Evolutionary conservation across 768 basidiomycete genomes (phyloP).

Genomic region (Rhizopogon sp.): DNA sequence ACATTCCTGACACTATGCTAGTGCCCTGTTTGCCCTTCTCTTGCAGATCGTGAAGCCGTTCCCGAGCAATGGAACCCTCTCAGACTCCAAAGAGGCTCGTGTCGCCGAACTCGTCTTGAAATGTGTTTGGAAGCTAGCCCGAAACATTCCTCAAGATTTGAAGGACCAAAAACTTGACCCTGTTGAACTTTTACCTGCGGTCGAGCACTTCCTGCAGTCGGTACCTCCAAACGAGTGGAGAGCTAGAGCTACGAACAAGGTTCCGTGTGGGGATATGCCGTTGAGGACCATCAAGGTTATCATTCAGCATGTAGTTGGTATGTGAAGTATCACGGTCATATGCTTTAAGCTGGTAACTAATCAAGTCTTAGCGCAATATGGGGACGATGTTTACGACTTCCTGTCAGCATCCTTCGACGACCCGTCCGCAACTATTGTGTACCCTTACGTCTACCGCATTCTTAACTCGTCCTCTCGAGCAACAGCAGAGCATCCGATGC

Average conservation of each 20-base stretch:
- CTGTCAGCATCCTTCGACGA: conserved; percentile 90
- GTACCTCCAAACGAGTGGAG: conserved; percentile 97
- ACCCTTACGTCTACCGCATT: conserved; percentile 91
- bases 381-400: conserved; percentile 86
- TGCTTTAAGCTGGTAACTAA: conserved; percentile 7
- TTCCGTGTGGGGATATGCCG: conserved; percentile 98
- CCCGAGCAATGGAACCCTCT: conserved; percentile 62
- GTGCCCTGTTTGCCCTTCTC: conserved; percentile 71
- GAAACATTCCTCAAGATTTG: conserved; percentile 91
- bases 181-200: conserved; percentile 83
- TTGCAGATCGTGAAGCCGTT: conserved; percentile 83
- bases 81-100: conserved; percentile 78
- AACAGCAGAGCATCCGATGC: conserved; percentile 29
- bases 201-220: conserved; percentile 91
- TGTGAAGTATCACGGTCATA: conserved; percentile 29
- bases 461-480: conserved; percentile 61
- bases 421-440: conserved; percentile 95
- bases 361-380: conserved; percentile 59
- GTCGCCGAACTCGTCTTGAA: conserved; percentile 92
- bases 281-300: conserved; percentile 97
- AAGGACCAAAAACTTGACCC: conserved; percentile 76
- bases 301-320: conserved; percentile 94
- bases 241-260: conserved; percentile 80
- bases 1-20: conserved; percentile 8
- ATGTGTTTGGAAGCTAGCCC: conserved; percentile 96